phyloP scores from a whole-genome alignment of 805 yeast species.

The Yarrowia sp. region DNA sequence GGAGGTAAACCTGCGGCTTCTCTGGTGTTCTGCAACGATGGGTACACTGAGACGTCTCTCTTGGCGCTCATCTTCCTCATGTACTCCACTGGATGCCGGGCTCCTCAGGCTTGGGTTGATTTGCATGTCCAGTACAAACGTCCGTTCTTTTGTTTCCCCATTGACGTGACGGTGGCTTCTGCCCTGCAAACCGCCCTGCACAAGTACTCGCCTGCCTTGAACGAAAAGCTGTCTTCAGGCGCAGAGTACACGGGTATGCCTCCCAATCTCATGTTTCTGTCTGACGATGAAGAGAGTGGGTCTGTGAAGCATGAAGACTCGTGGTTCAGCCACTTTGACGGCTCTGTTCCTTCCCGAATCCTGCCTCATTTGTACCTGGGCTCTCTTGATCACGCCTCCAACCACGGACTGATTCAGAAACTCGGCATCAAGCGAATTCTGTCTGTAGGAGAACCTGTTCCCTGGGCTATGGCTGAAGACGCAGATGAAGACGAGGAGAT shows the following conservation, averaged over 20 bases:
- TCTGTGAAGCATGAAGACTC: conserved; percentile 1
- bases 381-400: conserved; percentile 79
- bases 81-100: conserved; percentile 64
- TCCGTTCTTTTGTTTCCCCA: conserved; percentile 83
- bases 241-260: conserved; percentile 37
- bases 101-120: conserved; percentile 70
- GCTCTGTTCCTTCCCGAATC: conserved; percentile 84
- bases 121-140: conserved; percentile 70
- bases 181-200: conserved; percentile 69
- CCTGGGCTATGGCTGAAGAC: conserved; percentile 57
- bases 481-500: conserved; percentile 34
- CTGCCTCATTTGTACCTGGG: conserved; percentile 87
- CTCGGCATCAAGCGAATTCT: conserved; percentile 77
- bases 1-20: conserved; percentile 48
- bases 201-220: conserved; percentile 61
- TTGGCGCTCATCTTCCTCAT: conserved; percentile 73
- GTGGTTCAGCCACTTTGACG: conserved; percentile 54
- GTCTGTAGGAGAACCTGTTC: conserved; percentile 81
- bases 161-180: conserved; percentile 69
- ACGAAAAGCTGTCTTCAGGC: conserved; percentile 43
- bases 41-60: conserved; percentile 90
- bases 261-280: conserved; percentile 12
- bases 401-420: conserved; percentile 64
- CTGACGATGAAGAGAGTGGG: conserved; percentile 14
- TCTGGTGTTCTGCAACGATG: conserved; percentile 82